A percentile compares a stretch with the other conserved stretches of the same genome.
These are phyloP conservation scores for Pichia deserticola DNA, from an alignment of 805 yeast species.

Conservation along the genomic window DNA sequence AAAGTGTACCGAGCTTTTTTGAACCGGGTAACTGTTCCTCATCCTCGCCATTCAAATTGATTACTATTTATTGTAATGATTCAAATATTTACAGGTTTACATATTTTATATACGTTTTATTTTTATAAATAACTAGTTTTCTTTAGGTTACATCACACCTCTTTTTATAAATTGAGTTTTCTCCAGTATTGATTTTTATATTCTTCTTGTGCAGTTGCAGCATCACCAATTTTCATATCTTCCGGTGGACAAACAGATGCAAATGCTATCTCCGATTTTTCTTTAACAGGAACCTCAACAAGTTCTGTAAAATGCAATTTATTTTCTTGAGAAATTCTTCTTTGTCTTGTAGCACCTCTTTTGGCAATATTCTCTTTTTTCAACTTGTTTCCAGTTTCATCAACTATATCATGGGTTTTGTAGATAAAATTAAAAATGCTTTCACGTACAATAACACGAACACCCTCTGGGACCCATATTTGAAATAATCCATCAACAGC, in stretches of 20 bases:
- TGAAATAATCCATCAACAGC: slow-evolving; percentile 31
- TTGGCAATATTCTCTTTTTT: slow-evolving; percentile 10
- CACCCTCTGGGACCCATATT: slow-evolving; percentile 49
- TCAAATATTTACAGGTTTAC: too few species aligned
- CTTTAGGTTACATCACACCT: not conserved
- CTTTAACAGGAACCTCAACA: slow-evolving; percentile 13
- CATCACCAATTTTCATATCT: not conserved
- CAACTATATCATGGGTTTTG: slow-evolving; percentile 12
- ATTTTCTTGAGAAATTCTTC: slow-evolving; percentile 12
- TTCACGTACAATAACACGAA: slow-evolving; percentile 44
- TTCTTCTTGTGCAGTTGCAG: slow-evolving; percentile 11
- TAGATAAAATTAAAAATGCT: slow-evolving; percentile 23
- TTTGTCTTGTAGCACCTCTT: slow-evolving; percentile 8
- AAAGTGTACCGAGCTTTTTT: too few species aligned
- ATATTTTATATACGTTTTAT: too few species aligned
- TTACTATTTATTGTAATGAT: too few species aligned
- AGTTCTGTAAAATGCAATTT: slow-evolving; percentile 20
- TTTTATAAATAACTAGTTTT: too few species aligned
- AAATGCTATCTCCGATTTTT: slow-evolving; percentile 12
- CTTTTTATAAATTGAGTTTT: not conserved
- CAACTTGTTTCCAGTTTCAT: slow-evolving; percentile 13
- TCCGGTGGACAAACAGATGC: slow-evolving; percentile 10
- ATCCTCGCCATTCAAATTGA: too few species aligned
- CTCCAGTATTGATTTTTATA: slow-evolving; percentile 24
- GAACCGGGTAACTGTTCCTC: too few species aligned